Base-by-base conservation (phyloP, 2,329 filamentous ascomycete genomes). In the Raffaelea albimanens region DNA sequence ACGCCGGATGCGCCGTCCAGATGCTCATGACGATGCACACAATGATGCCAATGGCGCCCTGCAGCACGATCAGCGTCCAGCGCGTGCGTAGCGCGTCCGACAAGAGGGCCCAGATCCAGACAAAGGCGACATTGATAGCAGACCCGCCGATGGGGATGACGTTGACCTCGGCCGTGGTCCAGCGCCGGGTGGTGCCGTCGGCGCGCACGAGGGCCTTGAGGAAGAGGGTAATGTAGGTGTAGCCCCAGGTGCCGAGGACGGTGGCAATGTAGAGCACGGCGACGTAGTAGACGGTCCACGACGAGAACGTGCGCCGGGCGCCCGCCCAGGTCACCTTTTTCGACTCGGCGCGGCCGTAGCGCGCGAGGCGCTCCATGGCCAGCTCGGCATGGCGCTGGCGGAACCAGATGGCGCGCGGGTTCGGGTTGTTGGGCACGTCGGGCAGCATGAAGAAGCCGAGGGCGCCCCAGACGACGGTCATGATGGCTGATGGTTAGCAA, bases 31-130 rank as follows among this genome's bases (percentile, higher is more conserved):
- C 69, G 25, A 75, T 71, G 46, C 64, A 67, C 2, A 69, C 67
- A 3, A 73, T 59, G 3, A 74, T 58, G 1, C 67, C 71, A 43
- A 76, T 72, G 2, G 67, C 44, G 18, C 64, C 63, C 58, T 76
- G 73, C 2, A 61, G 54, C 7, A 76, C 59, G 25, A 76, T 70
- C 5, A 76, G 59, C 0, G 65, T 67, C 73, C 73, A 76, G 20
- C 73, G 60, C 0, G 71, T 73, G 34, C 65, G 63, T 2, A 76
- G 53, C 9, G 67, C 56, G 56, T 76, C 73, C 0, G 73, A 76
- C 1, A 75, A 55, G 2, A 74, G 64, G 1, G 72, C 72, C 72
- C 73, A 76, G 13, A 73, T 63, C 72, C 72, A 76, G 2, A 76
- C 73, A 47, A 71, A 73, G 0, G 67, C 61, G 2, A 73, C 69